phyloP scores from a whole-genome alignment of 805 yeast genomes.

The Teunomyces stri region DNA sequence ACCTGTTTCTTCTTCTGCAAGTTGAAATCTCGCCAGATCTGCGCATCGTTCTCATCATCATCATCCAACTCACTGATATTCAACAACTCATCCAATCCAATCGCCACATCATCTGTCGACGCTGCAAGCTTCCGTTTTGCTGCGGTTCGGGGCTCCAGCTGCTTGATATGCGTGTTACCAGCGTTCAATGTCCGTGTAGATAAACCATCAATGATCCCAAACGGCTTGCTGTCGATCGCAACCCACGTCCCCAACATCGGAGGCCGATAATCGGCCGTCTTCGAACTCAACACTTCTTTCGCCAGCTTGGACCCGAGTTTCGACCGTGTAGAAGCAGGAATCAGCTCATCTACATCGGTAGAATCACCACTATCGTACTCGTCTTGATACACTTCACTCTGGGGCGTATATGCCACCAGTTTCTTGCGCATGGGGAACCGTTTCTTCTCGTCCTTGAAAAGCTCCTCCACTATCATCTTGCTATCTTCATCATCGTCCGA shows the following conservation, averaged over 20 bases:
- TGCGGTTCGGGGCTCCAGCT: constrained; percentile 15
- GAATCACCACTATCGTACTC: constrained; percentile 74
- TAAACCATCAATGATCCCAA: constrained; percentile 91
- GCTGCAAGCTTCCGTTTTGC: constrained; percentile 7
- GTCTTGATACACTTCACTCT: constrained; percentile 19
- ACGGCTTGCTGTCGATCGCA: constrained; percentile 73
- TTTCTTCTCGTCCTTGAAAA: constrained; percentile 17
- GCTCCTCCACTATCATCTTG: constrained; percentile 18
- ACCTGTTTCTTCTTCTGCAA: constrained; percentile 47
- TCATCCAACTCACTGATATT: constrained; percentile 87
- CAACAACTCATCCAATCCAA: constrained; percentile 72
- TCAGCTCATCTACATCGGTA: constrained; percentile 86
- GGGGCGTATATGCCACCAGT: constrained; percentile 1
- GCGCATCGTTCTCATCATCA: constrained; percentile 55
- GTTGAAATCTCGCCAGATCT: constrained; percentile 46
- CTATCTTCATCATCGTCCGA: constrained; percentile 24
- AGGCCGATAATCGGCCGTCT: constrained; percentile 81
- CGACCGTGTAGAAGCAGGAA: constrained; percentile 56
- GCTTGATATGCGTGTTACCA: constrained; percentile 7
- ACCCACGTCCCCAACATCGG: constrained; percentile 94
- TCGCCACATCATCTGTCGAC: constrained; percentile 35
- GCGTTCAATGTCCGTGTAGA: constrained; percentile 74
- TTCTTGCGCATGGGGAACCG: background rate
- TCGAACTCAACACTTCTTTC: constrained; percentile 89
- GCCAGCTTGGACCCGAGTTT: constrained; percentile 69